Percentiles rank a stretch among this genome's conserved stretches.
Evolutionary conservation across 1,284 basidiomycete species (phyloP).

Genomic region (Leccinum griseonigrum): DNA sequence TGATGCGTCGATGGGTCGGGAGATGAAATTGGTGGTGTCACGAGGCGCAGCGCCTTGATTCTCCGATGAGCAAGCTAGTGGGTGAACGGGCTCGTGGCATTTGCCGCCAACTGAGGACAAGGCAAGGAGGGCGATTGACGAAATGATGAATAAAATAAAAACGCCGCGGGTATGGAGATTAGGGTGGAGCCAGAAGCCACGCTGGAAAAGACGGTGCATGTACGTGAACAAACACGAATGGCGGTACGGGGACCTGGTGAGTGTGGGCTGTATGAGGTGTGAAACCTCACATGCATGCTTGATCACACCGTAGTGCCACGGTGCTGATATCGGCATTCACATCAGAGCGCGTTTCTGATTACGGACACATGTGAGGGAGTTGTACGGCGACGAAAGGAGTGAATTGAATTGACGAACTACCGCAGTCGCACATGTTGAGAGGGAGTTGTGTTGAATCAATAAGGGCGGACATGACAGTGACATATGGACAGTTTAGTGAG

Average conservation of each 20-base stretch:
- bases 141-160: slow-evolving; percentile 18
- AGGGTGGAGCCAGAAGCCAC: slow-evolving; percentile 33
- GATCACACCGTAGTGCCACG: slow-evolving; percentile 29
- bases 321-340: slow-evolving; percentile 35
- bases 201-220: slow-evolving; percentile 30
- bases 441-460: slow-evolving; percentile 8
- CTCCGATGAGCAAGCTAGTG: slow-evolving; percentile 10
- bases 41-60: slow-evolving; percentile 22
- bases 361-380: slow-evolving; percentile 29
- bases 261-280: slow-evolving; percentile 34
- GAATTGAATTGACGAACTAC: slow-evolving; percentile 18
- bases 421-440: slow-evolving; percentile 24
- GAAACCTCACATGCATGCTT: slow-evolving; percentile 33
- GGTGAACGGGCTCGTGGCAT: slow-evolving; percentile 10
- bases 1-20: slow-evolving; percentile 17
- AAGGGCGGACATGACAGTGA: slow-evolving; percentile 30
- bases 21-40: slow-evolving; percentile 29
- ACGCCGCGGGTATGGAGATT: slow-evolving; percentile 33
- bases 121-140: slow-evolving; percentile 14
- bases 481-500: slow-evolving; percentile 23
- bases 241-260: slow-evolving; percentile 34
- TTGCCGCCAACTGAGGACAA: slow-evolving; percentile 17
- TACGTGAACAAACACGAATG: slow-evolving; percentile 36
- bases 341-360: slow-evolving; percentile 34
- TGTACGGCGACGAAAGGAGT: slow-evolving; percentile 28